Evolutionary conservation across 371 early-diverging fungal species (phyloP), one percentile per base, ranked within the genome.

Genomic region (Nematocida sp.): DNA sequence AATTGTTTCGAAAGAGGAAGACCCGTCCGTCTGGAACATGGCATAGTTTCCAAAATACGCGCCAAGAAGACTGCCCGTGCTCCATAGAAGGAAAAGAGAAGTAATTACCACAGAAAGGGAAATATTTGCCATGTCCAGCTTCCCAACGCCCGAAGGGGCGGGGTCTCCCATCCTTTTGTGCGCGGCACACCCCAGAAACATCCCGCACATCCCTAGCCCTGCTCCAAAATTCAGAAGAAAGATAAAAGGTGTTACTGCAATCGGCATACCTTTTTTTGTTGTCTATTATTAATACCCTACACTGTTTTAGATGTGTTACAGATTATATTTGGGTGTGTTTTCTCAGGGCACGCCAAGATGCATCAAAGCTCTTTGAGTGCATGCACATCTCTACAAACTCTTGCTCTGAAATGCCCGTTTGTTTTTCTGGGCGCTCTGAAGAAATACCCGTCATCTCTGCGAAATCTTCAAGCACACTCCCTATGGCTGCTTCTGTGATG

Each of bases 281-380:
- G 7, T 37, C 23, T 29, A 8, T 4, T 36, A 38, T 43, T 23
- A 7, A 48, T 25, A 62, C 8, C 17, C 7, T 4, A 5, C 15
- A 5, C 31, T 67, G 67, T 58, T 58, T 67, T 58, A 67, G 11
- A 23, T 67, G 11, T 70, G 74, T 60, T n/a, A 60, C 62, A 60
- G 43, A 60, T 76, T 51, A 11, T 36, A 29, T 19, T 45, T 25
- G 15, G 23, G 74, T 34, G 48, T 34, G 29, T 41, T 45, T 23
- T 62, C 62, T 57, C 49, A 70, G 48, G 19, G 41, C 74, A 17
- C 13, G 15, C 60, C 57, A 70, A 11, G 74, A 70, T 29, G 34
- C 46, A 19, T 17, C 37, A 36, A 70, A 70, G 2, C 2, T 34
- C 19, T 58, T 17, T 13, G 74, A 70, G 29, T 50, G 27, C 5